A percentile compares a stretch with the other conserved stretches of the same genome.
These are phyloP conservation scores for Hirschioporus abietinus DNA, from an alignment of 768 basidiomycete species.

Conservation along the genomic window DNA sequence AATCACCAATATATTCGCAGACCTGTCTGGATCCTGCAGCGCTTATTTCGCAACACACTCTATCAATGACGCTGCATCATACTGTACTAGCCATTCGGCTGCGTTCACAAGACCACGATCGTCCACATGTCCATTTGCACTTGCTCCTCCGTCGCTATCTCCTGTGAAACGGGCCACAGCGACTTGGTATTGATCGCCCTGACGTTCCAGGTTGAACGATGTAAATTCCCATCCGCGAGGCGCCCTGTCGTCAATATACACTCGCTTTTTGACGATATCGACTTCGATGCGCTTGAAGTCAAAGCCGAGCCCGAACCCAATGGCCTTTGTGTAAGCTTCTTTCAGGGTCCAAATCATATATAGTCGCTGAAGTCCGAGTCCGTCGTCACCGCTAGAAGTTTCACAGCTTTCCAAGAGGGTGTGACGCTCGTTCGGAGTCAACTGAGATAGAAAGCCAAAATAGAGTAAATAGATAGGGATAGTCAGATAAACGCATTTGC, in stretches of 20 bases:
- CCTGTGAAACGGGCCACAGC: conserved; percentile 61
- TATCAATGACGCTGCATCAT: conserved; percentile 38
- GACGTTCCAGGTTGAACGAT: conserved; percentile 49
- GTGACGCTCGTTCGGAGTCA: conserved; percentile 33
- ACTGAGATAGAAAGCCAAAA: conserved; percentile 23
- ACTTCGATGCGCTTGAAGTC: conserved; percentile 76
- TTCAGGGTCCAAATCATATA: conserved; percentile 89
- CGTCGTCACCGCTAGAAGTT: conserved; percentile 46
- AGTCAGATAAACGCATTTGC: background rate
- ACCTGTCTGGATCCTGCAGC: no score
- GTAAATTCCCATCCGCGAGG: conserved; percentile 65
- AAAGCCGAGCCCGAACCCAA: conserved; percentile 79
- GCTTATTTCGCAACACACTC: background rate
- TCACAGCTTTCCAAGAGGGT: conserved; percentile 25
- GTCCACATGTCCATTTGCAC: conserved; percentile 21
- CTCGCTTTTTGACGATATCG: conserved; percentile 42
- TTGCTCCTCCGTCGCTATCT: conserved; percentile 19
- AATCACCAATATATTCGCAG: no score
- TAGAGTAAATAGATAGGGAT: conserved; percentile 4
- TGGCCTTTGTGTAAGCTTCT: conserved; percentile 87
- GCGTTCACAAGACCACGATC: conserved; percentile 25
- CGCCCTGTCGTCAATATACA: conserved; percentile 54
- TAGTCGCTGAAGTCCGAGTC: conserved; percentile 35
- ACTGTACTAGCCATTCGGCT: conserved; percentile 36
- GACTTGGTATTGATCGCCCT: conserved; percentile 54